Conservation (phyloP, 805 yeast species). For the Teunomyces funiuensis region DNA sequence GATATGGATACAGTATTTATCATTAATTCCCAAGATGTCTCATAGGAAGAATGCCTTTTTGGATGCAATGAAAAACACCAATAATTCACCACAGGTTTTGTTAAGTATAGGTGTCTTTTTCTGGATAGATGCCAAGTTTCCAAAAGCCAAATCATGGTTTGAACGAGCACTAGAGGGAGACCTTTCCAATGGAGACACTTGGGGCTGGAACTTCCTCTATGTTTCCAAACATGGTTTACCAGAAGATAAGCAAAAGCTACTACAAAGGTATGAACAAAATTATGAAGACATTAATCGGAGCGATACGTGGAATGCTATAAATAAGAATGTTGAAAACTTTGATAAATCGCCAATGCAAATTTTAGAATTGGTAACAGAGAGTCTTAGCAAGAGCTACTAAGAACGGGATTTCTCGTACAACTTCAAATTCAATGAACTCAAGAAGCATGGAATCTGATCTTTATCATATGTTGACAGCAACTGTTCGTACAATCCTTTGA, state of each 20-base stretch:
- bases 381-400: neutral
- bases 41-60: conserved; percentile 57
- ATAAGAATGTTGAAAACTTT: conserved; percentile 50
- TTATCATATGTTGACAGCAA: conserved; percentile 68
- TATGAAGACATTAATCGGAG: conserved; percentile 59
- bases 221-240: conserved; percentile 36
- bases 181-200: conserved; percentile 67
- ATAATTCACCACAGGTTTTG: conserved; percentile 58
- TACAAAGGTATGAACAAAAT: conserved; percentile 29
- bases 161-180: conserved; percentile 62
- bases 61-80: conserved; percentile 69
- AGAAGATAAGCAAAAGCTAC: conserved; percentile 36
- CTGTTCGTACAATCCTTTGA: conserved; percentile 42
- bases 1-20: conserved; percentile 67
- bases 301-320: conserved; percentile 51
- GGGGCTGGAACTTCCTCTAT: conserved; percentile 64
- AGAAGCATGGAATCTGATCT: conserved; percentile 71
- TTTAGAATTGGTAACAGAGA: conserved; percentile 22
- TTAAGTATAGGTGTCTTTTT: conserved; percentile 65
- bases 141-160: conserved; percentile 72
- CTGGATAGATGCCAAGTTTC: conserved; percentile 61
- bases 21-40: conserved; percentile 45
- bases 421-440: conserved; percentile 71
- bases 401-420: conserved; percentile 45
- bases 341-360: conserved; percentile 41